Evolutionary conservation across 352 stramenopile genomes (phyloP).

Genomic region (Phytophthora foliorum): DNA sequence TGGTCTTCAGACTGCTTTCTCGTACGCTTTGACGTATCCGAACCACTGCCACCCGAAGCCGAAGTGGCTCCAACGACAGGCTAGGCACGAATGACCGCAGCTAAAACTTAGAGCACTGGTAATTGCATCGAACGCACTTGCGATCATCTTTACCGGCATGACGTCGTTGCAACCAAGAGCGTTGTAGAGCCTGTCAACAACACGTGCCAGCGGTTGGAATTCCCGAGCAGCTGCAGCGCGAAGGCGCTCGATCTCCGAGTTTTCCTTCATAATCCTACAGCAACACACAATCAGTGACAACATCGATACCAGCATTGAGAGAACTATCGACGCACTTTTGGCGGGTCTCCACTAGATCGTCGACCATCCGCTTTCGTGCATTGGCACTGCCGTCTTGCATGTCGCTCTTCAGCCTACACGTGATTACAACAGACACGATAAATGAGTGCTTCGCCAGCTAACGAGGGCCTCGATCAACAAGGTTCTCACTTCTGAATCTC

Average conservation of each 20-base stretch:
- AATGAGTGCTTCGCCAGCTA: neutral
- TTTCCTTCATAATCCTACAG: slow-evolving; percentile 81
- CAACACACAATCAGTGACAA: neutral
- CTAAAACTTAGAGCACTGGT: neutral
- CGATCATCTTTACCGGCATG: slow-evolving; percentile 50
- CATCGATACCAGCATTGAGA: neutral
- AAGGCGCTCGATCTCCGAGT: slow-evolving; percentile 75
- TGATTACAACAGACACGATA: neutral
- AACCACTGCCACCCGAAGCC: slow-evolving; percentile 29
- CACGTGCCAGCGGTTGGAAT: slow-evolving; percentile 76
- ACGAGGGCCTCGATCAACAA: neutral
- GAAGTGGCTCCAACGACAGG: slow-evolving; percentile 37
- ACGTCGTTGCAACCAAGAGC: slow-evolving; percentile 84
- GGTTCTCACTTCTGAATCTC: slow-evolving; percentile 66
- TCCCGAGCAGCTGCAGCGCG: slow-evolving; percentile 65
- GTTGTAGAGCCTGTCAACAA: slow-evolving; percentile 85
- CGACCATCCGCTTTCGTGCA: slow-evolving; percentile 75
- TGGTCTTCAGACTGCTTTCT: slow-evolving; percentile 82
- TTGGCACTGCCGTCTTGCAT: slow-evolving; percentile 77
- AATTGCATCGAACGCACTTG: neutral
- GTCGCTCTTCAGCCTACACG: slow-evolving; percentile 55
- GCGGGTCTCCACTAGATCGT: slow-evolving; percentile 74
- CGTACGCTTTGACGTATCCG: slow-evolving; percentile 52
- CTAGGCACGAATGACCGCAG: slow-evolving; percentile 6
- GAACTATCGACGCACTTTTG: slow-evolving; percentile 58